A percentile compares a stretch with the other conserved stretches of the same genome.
Conservation (phyloP, 106 monocot genomes). For the Agapanthus africanus region DNA sequence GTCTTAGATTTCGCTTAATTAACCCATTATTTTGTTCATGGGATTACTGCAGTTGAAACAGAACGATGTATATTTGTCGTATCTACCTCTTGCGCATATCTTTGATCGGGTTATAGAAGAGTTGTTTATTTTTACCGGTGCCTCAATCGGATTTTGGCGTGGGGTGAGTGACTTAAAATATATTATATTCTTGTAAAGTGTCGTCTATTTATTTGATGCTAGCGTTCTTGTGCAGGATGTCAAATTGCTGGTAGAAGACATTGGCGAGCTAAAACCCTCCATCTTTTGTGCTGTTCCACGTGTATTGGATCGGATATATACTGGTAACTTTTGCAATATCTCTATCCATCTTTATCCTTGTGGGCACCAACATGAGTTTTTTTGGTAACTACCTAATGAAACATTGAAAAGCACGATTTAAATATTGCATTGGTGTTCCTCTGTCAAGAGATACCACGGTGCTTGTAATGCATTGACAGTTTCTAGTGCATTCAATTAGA, state of each 20-base stretch:
- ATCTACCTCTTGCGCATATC: conserved; percentile 94
- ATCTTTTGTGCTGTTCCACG: conserved; percentile 96
- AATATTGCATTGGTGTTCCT: too few species aligned
- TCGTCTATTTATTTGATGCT: neutral
- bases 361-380: too few species aligned
- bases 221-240: conserved; percentile 50
- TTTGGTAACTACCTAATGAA: too few species aligned
- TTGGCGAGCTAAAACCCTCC: conserved; percentile 74
- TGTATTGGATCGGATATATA: conserved; percentile 82
- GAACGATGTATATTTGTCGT: conserved; percentile 80
- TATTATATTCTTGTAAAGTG: neutral
- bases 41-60: conserved; percentile 36
- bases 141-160: conserved; percentile 95
- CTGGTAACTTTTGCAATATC: conserved; percentile 35
- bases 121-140: conserved; percentile 69
- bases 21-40: neutral
- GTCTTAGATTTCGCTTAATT: neutral
- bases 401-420: too few species aligned
- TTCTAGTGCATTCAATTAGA: too few species aligned
- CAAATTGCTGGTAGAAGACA: conserved; percentile 76
- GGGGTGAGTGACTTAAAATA: conserved; percentile 44
- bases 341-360: too few species aligned
- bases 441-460: too few species aligned
- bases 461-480: too few species aligned
- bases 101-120: conserved; percentile 95